Percentiles rank a stretch among this genome's conserved stretches.
Conservation (phyloP, 257 asterid genomes). For the Fraxinus excelsior region DNA sequence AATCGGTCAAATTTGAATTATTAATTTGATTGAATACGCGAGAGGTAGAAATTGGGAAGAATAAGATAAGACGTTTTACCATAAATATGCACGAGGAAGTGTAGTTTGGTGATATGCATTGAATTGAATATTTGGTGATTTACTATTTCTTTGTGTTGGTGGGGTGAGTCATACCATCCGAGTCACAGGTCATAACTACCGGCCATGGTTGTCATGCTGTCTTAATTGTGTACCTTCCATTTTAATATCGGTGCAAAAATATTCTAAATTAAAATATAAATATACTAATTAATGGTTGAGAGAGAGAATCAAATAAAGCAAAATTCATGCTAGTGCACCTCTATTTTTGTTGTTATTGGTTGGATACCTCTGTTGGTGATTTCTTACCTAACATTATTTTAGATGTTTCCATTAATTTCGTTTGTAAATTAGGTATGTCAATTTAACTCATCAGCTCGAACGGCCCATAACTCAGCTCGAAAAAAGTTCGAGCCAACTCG, state of each 20-base stretch:
- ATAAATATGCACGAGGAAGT: neutral
- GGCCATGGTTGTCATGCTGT: neutral
- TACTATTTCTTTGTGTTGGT: conserved; percentile 12
- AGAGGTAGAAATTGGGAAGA: too few species aligned
- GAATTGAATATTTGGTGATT: conserved; percentile 17
- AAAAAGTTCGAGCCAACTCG: too few species aligned
- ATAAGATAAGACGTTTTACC: neutral
- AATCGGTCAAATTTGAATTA: too few species aligned
- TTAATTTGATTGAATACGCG: too few species aligned
- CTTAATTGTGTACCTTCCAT: neutral
- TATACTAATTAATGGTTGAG: neutral
- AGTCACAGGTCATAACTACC: conserved; percentile 21
- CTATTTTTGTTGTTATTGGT: neutral
- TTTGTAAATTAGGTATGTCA: too few species aligned
- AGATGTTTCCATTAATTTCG: neutral
- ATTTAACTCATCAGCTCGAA: too few species aligned
- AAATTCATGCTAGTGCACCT: neutral
- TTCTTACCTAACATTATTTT: neutral
- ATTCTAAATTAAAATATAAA: neutral
- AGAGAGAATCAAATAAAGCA: neutral
- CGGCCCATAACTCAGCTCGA: too few species aligned
- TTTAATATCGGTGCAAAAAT: neutral
- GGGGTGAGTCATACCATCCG: conserved; percentile 28
- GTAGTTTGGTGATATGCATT: neutral
- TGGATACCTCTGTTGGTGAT: neutral